Conservation (phyloP, 495 filamentous ascomycete genomes). For the Lindgomyces ingoldianus region DNA sequence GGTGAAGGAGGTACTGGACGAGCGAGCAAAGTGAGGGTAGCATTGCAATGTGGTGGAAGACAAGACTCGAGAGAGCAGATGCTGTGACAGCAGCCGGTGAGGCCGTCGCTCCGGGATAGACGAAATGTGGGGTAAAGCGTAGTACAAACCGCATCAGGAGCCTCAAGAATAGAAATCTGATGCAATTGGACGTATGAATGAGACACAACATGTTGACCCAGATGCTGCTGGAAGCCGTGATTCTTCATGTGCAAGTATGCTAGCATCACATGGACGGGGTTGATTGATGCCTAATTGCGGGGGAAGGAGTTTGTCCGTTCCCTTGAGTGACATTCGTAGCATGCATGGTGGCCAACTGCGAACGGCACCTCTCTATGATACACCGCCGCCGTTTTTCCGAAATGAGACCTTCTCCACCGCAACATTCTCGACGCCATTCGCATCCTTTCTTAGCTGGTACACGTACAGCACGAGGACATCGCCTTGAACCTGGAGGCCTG, state of each 20-base stretch:
- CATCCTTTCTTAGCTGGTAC: slow-evolving; percentile 90
- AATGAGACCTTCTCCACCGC: slow-evolving; percentile 97
- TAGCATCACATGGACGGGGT: too few relatives aligned
- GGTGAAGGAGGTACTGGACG: slow-evolving; percentile 20
- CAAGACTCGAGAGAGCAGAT: too few relatives aligned
- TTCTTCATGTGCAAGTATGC: too few relatives aligned
- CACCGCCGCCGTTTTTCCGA: slow-evolving; percentile 68
- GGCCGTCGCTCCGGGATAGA: neutral
- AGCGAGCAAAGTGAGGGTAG: slow-evolving; percentile 6
- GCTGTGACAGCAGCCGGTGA: neutral
- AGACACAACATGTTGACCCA: slow-evolving; percentile 2
- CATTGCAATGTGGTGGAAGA: neutral
- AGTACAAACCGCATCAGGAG: neutral
- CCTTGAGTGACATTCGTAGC: neutral
- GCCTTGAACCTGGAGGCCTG: slow-evolving; percentile 76
- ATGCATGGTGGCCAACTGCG: slow-evolving; percentile 1
- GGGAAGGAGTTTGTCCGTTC: neutral
- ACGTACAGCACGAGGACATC: slow-evolving; percentile 97
- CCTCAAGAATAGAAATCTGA: neutral
- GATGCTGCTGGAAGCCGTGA: too few relatives aligned
- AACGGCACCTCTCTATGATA: slow-evolving; percentile 30
- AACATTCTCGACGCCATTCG: slow-evolving; percentile 85
- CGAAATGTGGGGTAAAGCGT: slow-evolving; percentile 26
- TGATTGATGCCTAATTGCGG: too few relatives aligned
- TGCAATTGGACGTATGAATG: neutral